phyloP scores from a whole-genome alignment of 257 asterid species.

The Penstemon newberryi region DNA sequence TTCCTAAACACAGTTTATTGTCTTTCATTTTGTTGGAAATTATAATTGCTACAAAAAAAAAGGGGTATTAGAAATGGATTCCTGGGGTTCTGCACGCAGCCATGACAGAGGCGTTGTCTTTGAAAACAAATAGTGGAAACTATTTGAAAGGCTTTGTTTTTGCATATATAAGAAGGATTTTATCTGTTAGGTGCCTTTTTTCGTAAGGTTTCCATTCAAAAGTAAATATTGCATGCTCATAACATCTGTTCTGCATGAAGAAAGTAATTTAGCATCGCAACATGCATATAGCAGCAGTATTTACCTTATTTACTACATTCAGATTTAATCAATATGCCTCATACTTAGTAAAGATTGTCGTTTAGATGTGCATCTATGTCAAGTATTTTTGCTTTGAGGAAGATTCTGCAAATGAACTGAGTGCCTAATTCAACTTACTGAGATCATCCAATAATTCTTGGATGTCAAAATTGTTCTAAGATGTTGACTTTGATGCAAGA shows the following conservation, averaged over 20 bases:
- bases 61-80: too few species aligned
- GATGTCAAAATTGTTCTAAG: constrained; percentile 5
- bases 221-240: constrained; percentile 1
- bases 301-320: too few species aligned
- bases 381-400: not conserved
- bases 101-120: too few species aligned
- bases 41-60: not conserved
- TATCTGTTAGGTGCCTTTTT: too few species aligned
- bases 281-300: not conserved
- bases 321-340: too few species aligned
- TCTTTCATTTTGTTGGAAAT: constrained; percentile 3
- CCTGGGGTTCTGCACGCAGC: too few species aligned
- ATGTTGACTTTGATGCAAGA: not conserved
- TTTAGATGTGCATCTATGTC: not conserved
- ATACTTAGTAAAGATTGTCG: too few species aligned
- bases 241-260: not conserved
- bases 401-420: constrained; percentile 1
- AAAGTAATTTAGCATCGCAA: not conserved
- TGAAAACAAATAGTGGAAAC: too few species aligned
- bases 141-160: too few species aligned
- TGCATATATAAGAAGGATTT: too few species aligned
- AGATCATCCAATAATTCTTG: not conserved
- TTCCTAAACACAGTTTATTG: not conserved
- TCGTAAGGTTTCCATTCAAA: not conserved
- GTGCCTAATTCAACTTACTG: not conserved